Evolutionary conservation across 495 filamentous ascomycete species (phyloP).

Genomic region (Aspergillus bridgeri): DNA sequence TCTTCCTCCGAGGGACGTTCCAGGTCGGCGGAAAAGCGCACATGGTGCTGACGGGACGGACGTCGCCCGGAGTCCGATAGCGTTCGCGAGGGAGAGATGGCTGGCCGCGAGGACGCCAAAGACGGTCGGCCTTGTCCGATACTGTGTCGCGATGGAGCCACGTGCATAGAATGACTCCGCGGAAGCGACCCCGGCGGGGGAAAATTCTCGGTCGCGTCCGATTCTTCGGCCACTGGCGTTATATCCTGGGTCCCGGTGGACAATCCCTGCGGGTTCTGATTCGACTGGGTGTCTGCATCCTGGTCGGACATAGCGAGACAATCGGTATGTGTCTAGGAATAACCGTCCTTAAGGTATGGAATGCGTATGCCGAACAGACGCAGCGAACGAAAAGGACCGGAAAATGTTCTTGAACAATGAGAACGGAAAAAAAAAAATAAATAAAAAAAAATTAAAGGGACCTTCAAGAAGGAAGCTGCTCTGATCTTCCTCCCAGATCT

Average conservation of each 20-base stretch:
- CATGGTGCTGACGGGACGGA: constrained; percentile 35
- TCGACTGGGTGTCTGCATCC: constrained; percentile 1
- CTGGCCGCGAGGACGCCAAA: constrained; percentile 15
- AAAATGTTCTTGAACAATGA: not conserved
- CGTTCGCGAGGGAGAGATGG: constrained; percentile 30
- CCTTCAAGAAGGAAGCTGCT: too few relatives aligned
- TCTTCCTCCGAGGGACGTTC: constrained; percentile 30
- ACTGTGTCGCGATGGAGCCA: constrained; percentile 4
- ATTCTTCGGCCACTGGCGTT: not conserved
- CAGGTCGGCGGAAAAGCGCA: constrained; percentile 43
- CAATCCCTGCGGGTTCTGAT: not conserved
- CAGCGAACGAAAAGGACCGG: not conserved
- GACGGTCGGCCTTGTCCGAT: constrained; percentile 1
- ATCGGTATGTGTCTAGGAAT: not conserved
- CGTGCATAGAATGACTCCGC: constrained; percentile 17
- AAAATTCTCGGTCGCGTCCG: not conserved
- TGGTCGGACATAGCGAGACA: constrained; percentile 6
- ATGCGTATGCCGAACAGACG: not conserved
- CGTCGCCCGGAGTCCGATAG: constrained; percentile 35
- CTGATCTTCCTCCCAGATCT: not conserved
- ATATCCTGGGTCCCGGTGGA: not conserved
- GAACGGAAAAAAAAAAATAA: not conserved
- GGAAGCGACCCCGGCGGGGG: constrained; percentile 11
- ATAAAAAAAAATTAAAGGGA: too few relatives aligned
- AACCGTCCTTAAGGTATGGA: not conserved